Evolutionary conservation across 495 filamentous ascomycete species (phyloP).

Genomic region (Hypoxylon trugodes): DNA sequence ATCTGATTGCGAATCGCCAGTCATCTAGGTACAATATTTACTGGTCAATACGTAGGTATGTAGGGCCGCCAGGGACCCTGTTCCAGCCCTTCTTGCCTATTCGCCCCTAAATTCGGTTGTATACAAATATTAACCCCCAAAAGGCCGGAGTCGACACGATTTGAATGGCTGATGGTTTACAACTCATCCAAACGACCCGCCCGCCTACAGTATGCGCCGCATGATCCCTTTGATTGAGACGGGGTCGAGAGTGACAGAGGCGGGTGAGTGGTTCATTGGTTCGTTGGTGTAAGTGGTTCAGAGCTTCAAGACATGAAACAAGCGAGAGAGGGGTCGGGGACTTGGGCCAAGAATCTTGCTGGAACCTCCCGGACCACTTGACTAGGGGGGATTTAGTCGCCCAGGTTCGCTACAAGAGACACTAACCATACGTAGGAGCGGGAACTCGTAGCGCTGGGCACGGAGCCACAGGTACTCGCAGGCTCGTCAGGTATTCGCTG

Average conservation of each 20-base stretch:
- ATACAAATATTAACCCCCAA: slow-evolving; percentile 33
- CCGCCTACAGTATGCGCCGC: slow-evolving; percentile 42
- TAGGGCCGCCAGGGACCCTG: slow-evolving; percentile 21
- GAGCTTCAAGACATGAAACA: slow-evolving; percentile 39
- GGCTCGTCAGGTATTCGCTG: slow-evolving; percentile 25
- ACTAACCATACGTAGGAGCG: not conserved
- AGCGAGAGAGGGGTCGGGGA: slow-evolving; percentile 33
- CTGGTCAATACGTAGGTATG: slow-evolving; percentile 15
- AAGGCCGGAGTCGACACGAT: slow-evolving; percentile 32
- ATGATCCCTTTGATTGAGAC: slow-evolving; percentile 34
- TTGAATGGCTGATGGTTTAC: slow-evolving; percentile 39
- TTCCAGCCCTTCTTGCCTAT: slow-evolving; percentile 36
- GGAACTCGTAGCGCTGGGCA: slow-evolving; percentile 17
- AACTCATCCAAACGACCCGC: slow-evolving; percentile 37
- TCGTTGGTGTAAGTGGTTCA: slow-evolving; percentile 40
- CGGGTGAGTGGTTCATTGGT: slow-evolving; percentile 33
- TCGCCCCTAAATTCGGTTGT: slow-evolving; percentile 26
- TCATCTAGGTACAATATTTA: no score
- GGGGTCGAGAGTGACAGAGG: slow-evolving; percentile 31
- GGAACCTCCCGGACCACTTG: slow-evolving; percentile 27
- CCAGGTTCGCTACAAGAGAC: slow-evolving; percentile 3
- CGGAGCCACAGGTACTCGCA: slow-evolving; percentile 16
- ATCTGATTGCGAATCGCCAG: slow-evolving; percentile 34
- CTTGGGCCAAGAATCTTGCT: slow-evolving; percentile 20
- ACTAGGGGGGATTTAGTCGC: slow-evolving; percentile 23